Conservation (phyloP, 768 basidiomycete genomes). For the Vararia minispora region DNA sequence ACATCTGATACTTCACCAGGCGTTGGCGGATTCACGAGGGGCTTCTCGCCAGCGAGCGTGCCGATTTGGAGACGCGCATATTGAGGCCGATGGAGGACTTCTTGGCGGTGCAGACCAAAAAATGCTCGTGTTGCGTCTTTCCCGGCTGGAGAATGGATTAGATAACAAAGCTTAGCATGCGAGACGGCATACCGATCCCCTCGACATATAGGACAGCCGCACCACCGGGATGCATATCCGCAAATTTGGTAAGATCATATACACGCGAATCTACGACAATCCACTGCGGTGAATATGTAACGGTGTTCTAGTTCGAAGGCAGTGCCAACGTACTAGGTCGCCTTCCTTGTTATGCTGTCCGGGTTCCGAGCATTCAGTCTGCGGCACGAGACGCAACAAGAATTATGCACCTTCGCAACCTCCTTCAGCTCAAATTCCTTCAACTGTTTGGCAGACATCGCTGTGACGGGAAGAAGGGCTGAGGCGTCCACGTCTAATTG, state of each 20-base stretch:
- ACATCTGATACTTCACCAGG: constrained; percentile 63
- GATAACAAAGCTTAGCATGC: background rate
- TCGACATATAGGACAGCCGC: constrained; percentile 58
- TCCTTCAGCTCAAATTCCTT: constrained; percentile 45
- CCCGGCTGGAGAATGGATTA: constrained; percentile 32
- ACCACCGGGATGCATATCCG: constrained; percentile 80
- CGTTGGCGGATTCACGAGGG: constrained; percentile 38
- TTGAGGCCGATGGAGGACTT: constrained; percentile 65
- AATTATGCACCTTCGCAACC: constrained; percentile 46
- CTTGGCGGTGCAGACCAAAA: constrained; percentile 77
- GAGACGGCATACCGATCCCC: constrained; percentile 41
- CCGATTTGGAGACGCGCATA: constrained; percentile 64
- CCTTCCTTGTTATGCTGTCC: constrained; percentile 78
- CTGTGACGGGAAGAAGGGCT: no score
- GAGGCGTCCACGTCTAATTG: no score
- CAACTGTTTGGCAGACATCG: constrained; percentile 13
- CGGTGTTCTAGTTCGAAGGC: background rate
- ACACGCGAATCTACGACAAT: constrained; percentile 73
- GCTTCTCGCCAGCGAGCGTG: constrained; percentile 43
- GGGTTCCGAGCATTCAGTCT: background rate
- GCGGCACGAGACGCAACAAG: background rate
- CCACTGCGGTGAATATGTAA: constrained; percentile 39
- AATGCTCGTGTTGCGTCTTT: constrained; percentile 72
- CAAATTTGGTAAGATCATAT: constrained; percentile 74
- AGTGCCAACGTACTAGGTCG: constrained; percentile 46